Percentiles rank a stretch among this genome's conserved stretches.
These are phyloP conservation scores for Fusarium drepaniforme DNA, from an alignment of 2,329 filamentous ascomycete genomes.

Conservation along the genomic window DNA sequence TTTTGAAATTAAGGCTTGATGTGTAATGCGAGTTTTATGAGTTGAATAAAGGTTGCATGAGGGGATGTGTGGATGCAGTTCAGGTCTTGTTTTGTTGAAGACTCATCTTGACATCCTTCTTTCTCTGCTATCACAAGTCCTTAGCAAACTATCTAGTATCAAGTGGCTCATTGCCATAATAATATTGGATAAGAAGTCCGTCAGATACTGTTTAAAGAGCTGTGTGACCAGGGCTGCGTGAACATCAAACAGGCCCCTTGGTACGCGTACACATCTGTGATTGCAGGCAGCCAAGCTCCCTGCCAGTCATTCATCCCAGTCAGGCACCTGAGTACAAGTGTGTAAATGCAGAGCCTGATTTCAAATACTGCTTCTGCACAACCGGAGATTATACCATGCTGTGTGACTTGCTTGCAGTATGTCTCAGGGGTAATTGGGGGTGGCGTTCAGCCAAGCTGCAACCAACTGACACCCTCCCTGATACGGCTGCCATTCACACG, in stretches of 20 bases:
- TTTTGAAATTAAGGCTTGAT: neutral
- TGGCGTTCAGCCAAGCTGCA: neutral
- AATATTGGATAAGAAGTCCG: rapidly evolving
- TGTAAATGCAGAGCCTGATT: neutral
- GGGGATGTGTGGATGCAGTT: neutral
- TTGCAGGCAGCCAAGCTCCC: neutral
- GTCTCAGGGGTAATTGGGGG: neutral
- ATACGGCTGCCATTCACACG: neutral
- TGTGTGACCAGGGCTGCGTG: neutral
- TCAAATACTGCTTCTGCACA: neutral
- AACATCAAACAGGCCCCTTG: neutral
- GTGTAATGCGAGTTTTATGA: neutral
- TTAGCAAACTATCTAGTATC: neutral
- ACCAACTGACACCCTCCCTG: neutral
- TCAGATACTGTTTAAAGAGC: neutral
- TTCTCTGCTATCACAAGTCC: neutral
- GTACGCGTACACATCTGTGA: neutral
- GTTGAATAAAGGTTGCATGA: neutral
- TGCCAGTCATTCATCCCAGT: neutral
- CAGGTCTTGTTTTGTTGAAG: neutral
- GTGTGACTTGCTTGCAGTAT: neutral
- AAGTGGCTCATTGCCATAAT: neutral
- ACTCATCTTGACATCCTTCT: neutral
- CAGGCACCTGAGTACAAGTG: neutral
- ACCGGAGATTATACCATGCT: neutral